Evolutionary conservation across 305 asterid genomes (phyloP).

Genomic region (Striga hermonthica): DNA sequence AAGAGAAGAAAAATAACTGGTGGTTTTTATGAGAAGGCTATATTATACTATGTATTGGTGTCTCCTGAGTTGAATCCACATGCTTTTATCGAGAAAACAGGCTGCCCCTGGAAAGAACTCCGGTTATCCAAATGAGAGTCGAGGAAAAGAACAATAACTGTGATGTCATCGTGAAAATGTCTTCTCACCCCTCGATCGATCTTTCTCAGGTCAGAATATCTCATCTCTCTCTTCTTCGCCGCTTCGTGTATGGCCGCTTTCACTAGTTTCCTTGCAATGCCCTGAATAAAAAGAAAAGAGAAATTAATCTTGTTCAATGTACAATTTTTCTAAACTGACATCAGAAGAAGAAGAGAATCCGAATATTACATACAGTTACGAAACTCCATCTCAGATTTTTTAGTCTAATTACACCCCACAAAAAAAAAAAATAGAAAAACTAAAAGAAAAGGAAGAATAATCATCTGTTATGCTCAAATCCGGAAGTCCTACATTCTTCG

Average conservation of each 20-base stretch:
- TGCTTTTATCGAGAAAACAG: slow-evolving; percentile 54
- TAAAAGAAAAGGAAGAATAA: too few relatives aligned
- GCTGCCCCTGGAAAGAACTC: slow-evolving; percentile 45
- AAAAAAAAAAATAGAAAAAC: too few relatives aligned
- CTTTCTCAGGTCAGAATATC: slow-evolving; percentile 76
- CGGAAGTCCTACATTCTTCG: too few relatives aligned
- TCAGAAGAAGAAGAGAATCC: neutral
- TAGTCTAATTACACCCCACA: neutral
- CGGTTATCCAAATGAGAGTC: slow-evolving; percentile 54
- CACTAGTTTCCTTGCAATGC: slow-evolving; percentile 69
- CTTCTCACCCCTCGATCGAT: slow-evolving; percentile 78
- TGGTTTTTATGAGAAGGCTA: slow-evolving; percentile 23
- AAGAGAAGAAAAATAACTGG: slow-evolving; percentile 15
- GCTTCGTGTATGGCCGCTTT: slow-evolving; percentile 80
- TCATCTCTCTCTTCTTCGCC: slow-evolving; percentile 91
- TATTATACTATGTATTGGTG: slow-evolving; percentile 31
- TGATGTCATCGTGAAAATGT: slow-evolving; percentile 89
- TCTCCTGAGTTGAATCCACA: slow-evolving; percentile 41
- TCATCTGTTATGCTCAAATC: too few relatives aligned
- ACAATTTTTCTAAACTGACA: neutral
- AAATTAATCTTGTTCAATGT: neutral
- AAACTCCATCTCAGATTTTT: neutral
- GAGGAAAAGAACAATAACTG: slow-evolving; percentile 66
- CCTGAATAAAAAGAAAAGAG: slow-evolving; percentile 43
- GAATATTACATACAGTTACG: neutral